Evolutionary conservation across 1,139 yeast genomes (phyloP), one percentile per base, ranked within the genome.

Genomic region (Nadsonia commutata): DNA sequence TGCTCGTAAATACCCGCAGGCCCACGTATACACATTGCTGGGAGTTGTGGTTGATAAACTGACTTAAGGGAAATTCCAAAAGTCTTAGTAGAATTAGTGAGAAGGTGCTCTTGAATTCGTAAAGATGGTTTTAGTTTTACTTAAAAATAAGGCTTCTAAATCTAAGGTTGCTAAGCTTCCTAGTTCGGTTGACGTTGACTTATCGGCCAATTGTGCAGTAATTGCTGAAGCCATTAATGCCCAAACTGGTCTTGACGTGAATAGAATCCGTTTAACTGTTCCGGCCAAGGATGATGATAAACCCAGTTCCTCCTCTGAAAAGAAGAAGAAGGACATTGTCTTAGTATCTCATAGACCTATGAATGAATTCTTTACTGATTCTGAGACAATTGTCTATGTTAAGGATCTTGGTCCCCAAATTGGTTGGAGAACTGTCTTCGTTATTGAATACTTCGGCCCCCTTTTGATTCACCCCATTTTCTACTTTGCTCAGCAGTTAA

Each of bases 401-500:
- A 86, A 88, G 60, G 97, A 88, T 56, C 70, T 90, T 50, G 98
- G 97, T 18, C 93, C 94, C 1, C 98, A 90, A 64, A 75, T 90
- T 48, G 78, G 80, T 2, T 90, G 97, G 96, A 73, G 83, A 63
- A 73, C 88, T 5, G 97, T 90, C 22, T 90, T 78, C 58, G 55
- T 84, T 45, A 68, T 84, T 51, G 98, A 90, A 64, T 90, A 90
- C 60, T 57, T 83, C 18, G 97, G 97, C 3, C 98, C 98, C 2
- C 66, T 90, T 48, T 45, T 86, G 40, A 71, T 88, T 55, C 96
- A 88, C 61, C 75, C 86, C 2, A 48, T 84, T 27, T 66, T 82
- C 49, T 88, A 76, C 60, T 72, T 60, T 49, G 53, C 50, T 42
- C 66, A 59, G 45, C 43, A 57, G 51, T 46, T 55, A 42, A 41